Percentiles rank a stretch among this genome's conserved stretches.
Evolutionary conservation across 805 yeast genomes (phyloP).

Genomic region (Scheffersomyces lignosus): DNA sequence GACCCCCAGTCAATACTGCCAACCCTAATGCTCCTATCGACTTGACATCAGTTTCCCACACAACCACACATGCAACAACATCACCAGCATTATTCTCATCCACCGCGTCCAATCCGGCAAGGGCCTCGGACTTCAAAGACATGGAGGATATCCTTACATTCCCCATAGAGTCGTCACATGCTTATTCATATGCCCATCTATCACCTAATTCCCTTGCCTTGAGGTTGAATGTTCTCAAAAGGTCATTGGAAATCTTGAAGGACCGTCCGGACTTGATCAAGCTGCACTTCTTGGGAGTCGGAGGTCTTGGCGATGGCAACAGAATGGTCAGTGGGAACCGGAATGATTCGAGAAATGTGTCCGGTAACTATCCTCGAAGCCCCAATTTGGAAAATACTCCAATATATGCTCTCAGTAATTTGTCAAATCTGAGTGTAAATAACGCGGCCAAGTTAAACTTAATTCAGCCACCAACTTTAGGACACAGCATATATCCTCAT

Average conservation of each 20-base stretch:
- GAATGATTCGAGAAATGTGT: background rate
- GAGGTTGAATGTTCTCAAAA: slow-evolving; percentile 68
- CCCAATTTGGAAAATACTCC: background rate
- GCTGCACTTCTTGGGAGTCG: slow-evolving; percentile 6
- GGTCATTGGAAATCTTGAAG: slow-evolving; percentile 72
- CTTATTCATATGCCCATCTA: slow-evolving; percentile 80
- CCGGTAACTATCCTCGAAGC: slow-evolving; percentile 1
- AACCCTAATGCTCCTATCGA: background rate
- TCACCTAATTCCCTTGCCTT: slow-evolving; percentile 80
- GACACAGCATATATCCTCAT: slow-evolving; percentile 2
- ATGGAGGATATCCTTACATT: slow-evolving; percentile 52
- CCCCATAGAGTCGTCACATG: slow-evolving; percentile 78
- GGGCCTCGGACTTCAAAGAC: slow-evolving; percentile 8
- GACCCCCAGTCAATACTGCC: slow-evolving; percentile 2
- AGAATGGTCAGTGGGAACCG: slow-evolving; percentile 1
- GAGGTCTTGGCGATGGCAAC: slow-evolving; percentile 4
- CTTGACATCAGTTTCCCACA: background rate
- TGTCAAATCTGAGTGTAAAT: background rate
- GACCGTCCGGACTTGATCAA: slow-evolving; percentile 56
- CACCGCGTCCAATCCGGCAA: background rate
- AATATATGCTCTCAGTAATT: too few species aligned
- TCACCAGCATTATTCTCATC: background rate
- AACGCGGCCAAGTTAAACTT: background rate
- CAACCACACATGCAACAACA: slow-evolving; percentile 3
- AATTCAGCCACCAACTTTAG: slow-evolving; percentile 6